Percentiles rank a stretch among this genome's conserved stretches.
Evolutionary conservation across 2,329 filamentous ascomycete species (phyloP).

Genomic region (Diplodia seriata): DNA sequence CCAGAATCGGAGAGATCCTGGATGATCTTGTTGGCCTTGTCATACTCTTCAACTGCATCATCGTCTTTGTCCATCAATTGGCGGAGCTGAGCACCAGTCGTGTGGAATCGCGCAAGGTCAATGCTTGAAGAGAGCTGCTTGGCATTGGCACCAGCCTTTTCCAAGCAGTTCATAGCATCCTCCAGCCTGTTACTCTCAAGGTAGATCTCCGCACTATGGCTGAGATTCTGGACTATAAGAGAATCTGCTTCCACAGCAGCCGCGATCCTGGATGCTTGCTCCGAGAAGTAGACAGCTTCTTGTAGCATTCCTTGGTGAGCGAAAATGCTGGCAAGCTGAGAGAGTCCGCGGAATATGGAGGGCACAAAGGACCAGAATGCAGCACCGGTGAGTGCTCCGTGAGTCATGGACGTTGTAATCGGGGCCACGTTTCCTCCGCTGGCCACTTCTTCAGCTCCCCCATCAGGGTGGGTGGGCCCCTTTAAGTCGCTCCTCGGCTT

Average conservation of each 20-base stretch:
- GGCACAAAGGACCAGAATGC: slow-evolving; percentile 81
- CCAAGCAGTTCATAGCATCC: slow-evolving; percentile 59
- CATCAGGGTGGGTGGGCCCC: not conserved
- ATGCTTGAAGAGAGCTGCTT: slow-evolving; percentile 59
- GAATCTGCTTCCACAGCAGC: slow-evolving; percentile 69
- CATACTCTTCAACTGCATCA: slow-evolving; percentile 58
- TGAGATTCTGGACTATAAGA: slow-evolving; percentile 53
- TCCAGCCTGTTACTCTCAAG: slow-evolving; percentile 57
- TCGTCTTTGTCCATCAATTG: slow-evolving; percentile 56
- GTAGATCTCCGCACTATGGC: slow-evolving; percentile 57
- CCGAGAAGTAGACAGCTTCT: slow-evolving; percentile 86
- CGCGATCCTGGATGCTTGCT: slow-evolving; percentile 81
- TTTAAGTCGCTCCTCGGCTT: slow-evolving; percentile 30
- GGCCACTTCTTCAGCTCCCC: no score
- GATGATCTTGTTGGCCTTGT: slow-evolving; percentile 56
- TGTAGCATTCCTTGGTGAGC: slow-evolving; percentile 84
- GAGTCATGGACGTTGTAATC: slow-evolving; percentile 51
- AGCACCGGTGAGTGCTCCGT: slow-evolving; percentile 62
- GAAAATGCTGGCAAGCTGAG: slow-evolving; percentile 79
- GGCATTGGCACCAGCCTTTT: slow-evolving; percentile 57
- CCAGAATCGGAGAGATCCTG: slow-evolving; percentile 48
- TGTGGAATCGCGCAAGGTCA: slow-evolving; percentile 58
- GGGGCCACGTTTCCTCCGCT: slow-evolving; percentile 40
- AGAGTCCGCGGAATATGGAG: slow-evolving; percentile 73
- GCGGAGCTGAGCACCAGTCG: slow-evolving; percentile 58